Evolutionary conservation across 2,329 filamentous ascomycete species (phyloP).

Genomic region (Penicillium sp.): DNA sequence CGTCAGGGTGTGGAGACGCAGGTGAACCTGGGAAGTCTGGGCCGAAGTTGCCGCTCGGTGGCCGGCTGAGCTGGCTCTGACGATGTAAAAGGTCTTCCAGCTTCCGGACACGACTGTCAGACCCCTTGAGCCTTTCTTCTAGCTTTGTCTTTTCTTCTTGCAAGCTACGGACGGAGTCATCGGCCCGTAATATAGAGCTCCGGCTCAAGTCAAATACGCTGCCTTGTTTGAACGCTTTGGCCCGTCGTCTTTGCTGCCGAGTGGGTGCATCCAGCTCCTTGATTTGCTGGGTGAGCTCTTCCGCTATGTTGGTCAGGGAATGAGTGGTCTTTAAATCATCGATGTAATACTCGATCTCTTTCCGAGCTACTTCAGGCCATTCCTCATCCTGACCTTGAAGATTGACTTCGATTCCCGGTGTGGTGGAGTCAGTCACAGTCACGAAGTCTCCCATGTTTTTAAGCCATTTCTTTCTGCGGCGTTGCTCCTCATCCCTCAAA

Average conservation of each 20-base stretch:
- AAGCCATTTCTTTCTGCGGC: constrained; percentile 84
- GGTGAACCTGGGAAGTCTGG: constrained; percentile 41
- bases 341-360: constrained; percentile 74
- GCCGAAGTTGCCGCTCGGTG: constrained; percentile 51
- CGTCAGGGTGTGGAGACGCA: constrained; percentile 42
- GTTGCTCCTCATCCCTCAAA: constrained; percentile 89
- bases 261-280: constrained; percentile 78
- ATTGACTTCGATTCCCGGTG: constrained; percentile 79
- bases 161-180: constrained; percentile 73
- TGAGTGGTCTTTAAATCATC: constrained; percentile 63
- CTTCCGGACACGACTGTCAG: constrained; percentile 83
- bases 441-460: constrained; percentile 77
- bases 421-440: constrained; percentile 62
- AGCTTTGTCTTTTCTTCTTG: constrained; percentile 77
- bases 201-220: constrained; percentile 91
- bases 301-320: constrained; percentile 62
- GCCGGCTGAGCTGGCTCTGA: constrained; percentile 60
- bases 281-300: constrained; percentile 72
- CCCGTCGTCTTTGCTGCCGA: constrained; percentile 78
- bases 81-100: constrained; percentile 90
- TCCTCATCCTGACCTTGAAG: constrained; percentile 72
- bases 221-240: constrained; percentile 94
- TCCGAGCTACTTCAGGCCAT: constrained; percentile 74
- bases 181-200: constrained; percentile 81
- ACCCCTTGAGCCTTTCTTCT: constrained; percentile 73